Evolutionary conservation across 2,329 filamentous ascomycete species (phyloP), one percentile per base, ranked within the genome.

Genomic region (Endoconidiophora laricicola): DNA sequence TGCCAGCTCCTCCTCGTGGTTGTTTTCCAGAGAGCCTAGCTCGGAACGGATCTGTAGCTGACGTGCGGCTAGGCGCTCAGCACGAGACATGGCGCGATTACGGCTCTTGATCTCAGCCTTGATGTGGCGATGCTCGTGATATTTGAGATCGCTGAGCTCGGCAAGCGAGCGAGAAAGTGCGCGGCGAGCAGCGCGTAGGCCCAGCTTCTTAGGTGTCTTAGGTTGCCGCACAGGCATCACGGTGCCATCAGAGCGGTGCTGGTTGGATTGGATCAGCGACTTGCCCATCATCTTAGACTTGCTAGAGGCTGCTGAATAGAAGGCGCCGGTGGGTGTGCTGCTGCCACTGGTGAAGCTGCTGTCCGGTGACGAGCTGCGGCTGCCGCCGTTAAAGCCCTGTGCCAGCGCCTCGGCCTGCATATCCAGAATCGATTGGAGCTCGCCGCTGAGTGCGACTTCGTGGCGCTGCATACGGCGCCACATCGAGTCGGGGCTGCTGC

Each of bases 51-150:
- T 71, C 20, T 69, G 69, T 26, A 65, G 63, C 52, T 69, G 68
- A 46, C 78, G 68, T 1, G 68, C 67, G 1, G 68, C 61, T 45
- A 80, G 65, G 56, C 62, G 66, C 6, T 74, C 70, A 4, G 85
- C 68, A 56, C 74, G 74, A 1, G 69, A 65, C 0, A 86, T 64
- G 0, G 76, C 77, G 3, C 68, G 64, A 52, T 76, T 72, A 12
- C 81, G 70, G 49, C 74, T 67, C 3, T 66, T 64, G 36, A 83
- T 61, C 2, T 80, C 75, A 1, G 68, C 64, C 2, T 73, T 69
- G 1, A 86, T 64, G 22, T 78, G 67, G 0, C 70, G 67, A n/a
- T 78, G 68, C 63, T 87, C 81, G 52, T 86, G 81, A 3, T 68
- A 67, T 59, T 86, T 86, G 23, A 88, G 65, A 6, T 72, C 70